Conservation (phyloP, 1,284 basidiomycete genomes). For the Testicularia cyperi region DNA sequence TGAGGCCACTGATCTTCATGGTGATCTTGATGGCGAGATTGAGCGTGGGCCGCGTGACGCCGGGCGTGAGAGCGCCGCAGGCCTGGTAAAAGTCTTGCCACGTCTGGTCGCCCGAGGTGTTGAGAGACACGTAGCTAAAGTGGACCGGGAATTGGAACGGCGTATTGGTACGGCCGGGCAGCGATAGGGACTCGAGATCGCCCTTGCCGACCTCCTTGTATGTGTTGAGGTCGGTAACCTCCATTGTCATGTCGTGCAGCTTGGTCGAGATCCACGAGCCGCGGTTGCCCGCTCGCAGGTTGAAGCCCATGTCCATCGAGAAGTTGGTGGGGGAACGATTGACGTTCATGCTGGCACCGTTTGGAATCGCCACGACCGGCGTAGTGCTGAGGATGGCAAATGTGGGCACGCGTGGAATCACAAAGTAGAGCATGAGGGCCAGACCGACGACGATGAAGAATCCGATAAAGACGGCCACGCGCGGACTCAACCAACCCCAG, state of each 20-base stretch:
- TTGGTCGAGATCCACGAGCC: constrained; percentile 32
- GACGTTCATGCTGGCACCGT: constrained; percentile 44
- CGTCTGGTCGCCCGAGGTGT: constrained; percentile 43
- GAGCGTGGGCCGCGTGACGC: constrained; percentile 21
- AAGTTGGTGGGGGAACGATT: constrained; percentile 38
- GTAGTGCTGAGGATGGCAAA: constrained; percentile 38
- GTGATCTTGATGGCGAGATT: constrained; percentile 35
- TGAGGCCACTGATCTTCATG: constrained; percentile 38
- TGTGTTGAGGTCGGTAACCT: constrained; percentile 37
- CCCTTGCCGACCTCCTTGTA: constrained; percentile 36
- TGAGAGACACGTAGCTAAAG: constrained; percentile 40
- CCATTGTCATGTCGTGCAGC: constrained; percentile 23
- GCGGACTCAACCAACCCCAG: constrained; percentile 41
- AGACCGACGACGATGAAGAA: constrained; percentile 31
- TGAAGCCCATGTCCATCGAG: constrained; percentile 48
- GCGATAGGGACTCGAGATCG: constrained; percentile 4
- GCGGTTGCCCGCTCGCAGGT: constrained; percentile 43
- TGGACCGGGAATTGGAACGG: constrained; percentile 42
- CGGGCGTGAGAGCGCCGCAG: constrained; percentile 32
- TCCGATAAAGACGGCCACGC: constrained; percentile 41
- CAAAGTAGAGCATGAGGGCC: constrained; percentile 46
- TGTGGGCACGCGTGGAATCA: constrained; percentile 51
- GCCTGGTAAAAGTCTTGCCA: constrained; percentile 39
- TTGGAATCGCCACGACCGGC: constrained; percentile 41
- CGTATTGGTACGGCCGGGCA: constrained; percentile 25